These are phyloP conservation scores for Hemisphaericaspora lyxosophila DNA, from an alignment of 1,139 yeast species.

Conservation along the genomic window DNA sequence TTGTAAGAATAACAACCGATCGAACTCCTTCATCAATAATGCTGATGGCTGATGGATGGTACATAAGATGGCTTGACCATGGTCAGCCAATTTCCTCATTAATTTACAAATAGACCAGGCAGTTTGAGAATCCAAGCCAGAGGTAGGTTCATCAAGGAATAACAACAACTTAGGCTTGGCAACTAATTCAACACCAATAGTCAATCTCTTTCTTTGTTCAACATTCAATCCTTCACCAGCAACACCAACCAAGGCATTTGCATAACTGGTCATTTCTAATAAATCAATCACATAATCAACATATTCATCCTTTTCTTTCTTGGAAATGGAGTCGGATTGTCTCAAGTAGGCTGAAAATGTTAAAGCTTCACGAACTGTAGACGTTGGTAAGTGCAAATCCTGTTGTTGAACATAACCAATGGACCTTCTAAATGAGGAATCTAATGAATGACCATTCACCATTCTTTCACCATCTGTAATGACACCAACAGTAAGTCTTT, in stretches of 20 bases:
- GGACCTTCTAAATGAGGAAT: conserved; percentile 38
- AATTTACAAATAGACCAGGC: conserved; percentile 45
- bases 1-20: conserved; percentile 36
- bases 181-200: conserved; percentile 42
- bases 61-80: conserved; percentile 42
- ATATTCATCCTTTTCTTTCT: conserved; percentile 32
- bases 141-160: conserved; percentile 39
- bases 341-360: conserved; percentile 36
- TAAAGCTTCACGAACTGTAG: conserved; percentile 40
- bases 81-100: conserved; percentile 40
- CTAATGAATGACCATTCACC: conserved; percentile 33
- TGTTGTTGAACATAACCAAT: conserved; percentile 44
- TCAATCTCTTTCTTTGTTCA: conserved; percentile 37
- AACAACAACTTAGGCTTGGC: conserved; percentile 38
- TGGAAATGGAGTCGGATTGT: conserved; percentile 30
- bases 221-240: conserved; percentile 42
- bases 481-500: conserved; percentile 34
- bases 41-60: conserved; percentile 45
- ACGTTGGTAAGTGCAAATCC: conserved; percentile 36
- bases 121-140: conserved; percentile 43
- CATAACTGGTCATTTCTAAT: conserved; percentile 34
- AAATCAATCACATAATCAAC: conserved; percentile 37
- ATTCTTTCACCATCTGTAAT: conserved; percentile 35
- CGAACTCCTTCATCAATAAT: conserved; percentile 33
- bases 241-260: conserved; percentile 42